Base-by-base conservation (phyloP, 768 basidiomycete species). In the Tylopilus plumbeoviolaceoides region DNA sequence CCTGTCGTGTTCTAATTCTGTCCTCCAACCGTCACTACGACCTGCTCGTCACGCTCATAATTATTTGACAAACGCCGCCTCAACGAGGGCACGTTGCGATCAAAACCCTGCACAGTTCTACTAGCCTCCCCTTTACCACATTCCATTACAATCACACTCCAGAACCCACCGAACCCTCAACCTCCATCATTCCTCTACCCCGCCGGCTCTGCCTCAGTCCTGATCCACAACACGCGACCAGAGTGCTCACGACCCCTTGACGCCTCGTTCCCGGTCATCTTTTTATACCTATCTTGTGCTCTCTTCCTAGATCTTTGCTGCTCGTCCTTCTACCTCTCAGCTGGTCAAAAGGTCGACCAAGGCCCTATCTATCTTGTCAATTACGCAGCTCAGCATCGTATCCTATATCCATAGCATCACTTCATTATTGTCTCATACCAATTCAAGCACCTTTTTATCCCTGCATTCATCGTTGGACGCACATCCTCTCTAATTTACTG, bases 1-100 rank as follows among this genome's bases (percentile, higher is more conserved):
- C 57, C 50, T 52, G 50, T 57, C 51, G 57, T 62, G 55, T 61
- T 55, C 55, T 55, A 49, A 53, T 65, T 62, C 54, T 48, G 55
- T 31, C 51, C 48, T 44, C 44, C 50, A 61, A 48, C 62, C 52
- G 47, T 20, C 42, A 61, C 51, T 61, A 41, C 39, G 39, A 56
- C 60, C 57, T 66, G 54, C 48, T 44, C 55, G 56, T 57, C 51
- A 61, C 54, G 35, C 57, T 57, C 60, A 66, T 71, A 70, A 66
- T 68, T 68, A 72, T 75, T 65, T 74, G 72, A 70, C 72, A 77
- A 74, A 74, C 74, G 71, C 72, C 73, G 77, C 73, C 73, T 73
- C 72, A 68, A 76, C 71, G 73, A 73, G 79, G 84, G 80, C 85
- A 88, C 85, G 84, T 86, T 86, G 83, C 75, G 75, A 86, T 85